Conservation (phyloP, 306 rosid species). For the Hippophae gyantsensis region DNA sequence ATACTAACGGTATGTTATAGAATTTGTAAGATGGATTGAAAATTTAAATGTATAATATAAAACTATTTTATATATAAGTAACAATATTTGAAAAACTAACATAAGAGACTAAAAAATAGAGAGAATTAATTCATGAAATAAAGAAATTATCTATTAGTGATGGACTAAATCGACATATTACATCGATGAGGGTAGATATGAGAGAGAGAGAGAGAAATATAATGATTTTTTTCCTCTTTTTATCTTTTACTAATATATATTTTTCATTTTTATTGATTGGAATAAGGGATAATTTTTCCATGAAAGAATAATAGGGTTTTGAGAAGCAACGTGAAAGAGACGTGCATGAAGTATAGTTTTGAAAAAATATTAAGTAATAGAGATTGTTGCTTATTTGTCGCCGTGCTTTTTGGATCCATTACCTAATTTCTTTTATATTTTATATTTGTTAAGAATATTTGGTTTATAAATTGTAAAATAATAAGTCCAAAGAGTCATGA, state of each 20-base stretch:
- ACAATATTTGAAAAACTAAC: background rate
- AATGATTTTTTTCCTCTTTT: too few relatives aligned
- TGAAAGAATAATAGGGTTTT: conserved; percentile 24
- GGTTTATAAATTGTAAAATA: conserved; percentile 13
- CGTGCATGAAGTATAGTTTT: conserved; percentile 50
- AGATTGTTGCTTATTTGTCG: conserved; percentile 39
- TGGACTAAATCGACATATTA: too few relatives aligned
- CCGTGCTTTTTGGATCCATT: conserved; percentile 69
- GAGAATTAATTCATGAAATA: too few relatives aligned
- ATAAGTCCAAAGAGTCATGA: conserved; percentile 57
- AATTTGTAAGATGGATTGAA: too few relatives aligned
- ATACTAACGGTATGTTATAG: too few relatives aligned
- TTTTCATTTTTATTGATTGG: too few relatives aligned
- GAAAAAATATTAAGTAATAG: background rate
- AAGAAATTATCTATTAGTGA: too few relatives aligned
- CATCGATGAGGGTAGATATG: too few relatives aligned
- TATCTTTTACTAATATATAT: too few relatives aligned
- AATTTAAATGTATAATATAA: background rate
- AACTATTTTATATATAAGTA: background rate
- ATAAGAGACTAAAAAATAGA: background rate
- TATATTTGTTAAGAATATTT: background rate
- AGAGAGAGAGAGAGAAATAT: too few relatives aligned
- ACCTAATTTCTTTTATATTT: conserved; percentile 11
- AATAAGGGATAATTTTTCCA: too few relatives aligned
- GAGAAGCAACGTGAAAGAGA: conserved; percentile 61